Base-by-base conservation (phyloP, 1,139 yeast species). In the Eremothecium gossypii region DNA sequence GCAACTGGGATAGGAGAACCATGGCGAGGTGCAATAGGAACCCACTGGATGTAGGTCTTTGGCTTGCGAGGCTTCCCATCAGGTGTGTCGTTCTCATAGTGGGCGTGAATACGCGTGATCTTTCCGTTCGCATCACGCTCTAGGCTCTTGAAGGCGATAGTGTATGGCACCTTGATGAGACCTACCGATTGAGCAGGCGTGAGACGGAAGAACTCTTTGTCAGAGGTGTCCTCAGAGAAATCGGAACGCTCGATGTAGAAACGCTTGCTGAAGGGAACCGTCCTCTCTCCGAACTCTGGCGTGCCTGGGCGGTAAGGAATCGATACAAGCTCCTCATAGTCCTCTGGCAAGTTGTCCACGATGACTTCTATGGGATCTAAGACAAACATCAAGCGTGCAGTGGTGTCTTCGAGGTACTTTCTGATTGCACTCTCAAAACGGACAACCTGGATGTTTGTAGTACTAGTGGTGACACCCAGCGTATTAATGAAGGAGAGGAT, bases 41-140 rank as follows among this genome's bases (percentile, higher is more conserved):
- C 79, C 99, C 99, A 93, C 68, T 93, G 98, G 59, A 93, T 87
- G 60, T 71, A 93, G 1, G 98, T 87, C 73, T 89, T 91, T 54
- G 97, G 96, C 58, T 83, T 84, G 53, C 63, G 66, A 58, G 74
- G 71, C 56, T 73, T 74, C 39, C 70, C 69, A 34, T 64, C 63
- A 4, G 29, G 5, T 5, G 37, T 14, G 44, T 75, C 84, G 51
- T 77, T 77, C 58, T 87, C 86, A 61, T 91, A 91, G 57, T 82
- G 76, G 38, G 84, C 96, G 51, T 81, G 80, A 45, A 93, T 76
- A 64, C 77, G 78, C 13, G 69, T 67, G 41, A 87, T 75, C 40
- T 74, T 69, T 20, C 96, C 96, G 10, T 63, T 45, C 1, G 65
- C 51, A 17, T 61, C 69, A 55, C 71, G 77, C 50, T 80, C 84